These are phyloP conservation scores for Boletus rubroflammeus DNA, from an alignment of 768 basidiomycete genomes.

Conservation along the genomic window DNA sequence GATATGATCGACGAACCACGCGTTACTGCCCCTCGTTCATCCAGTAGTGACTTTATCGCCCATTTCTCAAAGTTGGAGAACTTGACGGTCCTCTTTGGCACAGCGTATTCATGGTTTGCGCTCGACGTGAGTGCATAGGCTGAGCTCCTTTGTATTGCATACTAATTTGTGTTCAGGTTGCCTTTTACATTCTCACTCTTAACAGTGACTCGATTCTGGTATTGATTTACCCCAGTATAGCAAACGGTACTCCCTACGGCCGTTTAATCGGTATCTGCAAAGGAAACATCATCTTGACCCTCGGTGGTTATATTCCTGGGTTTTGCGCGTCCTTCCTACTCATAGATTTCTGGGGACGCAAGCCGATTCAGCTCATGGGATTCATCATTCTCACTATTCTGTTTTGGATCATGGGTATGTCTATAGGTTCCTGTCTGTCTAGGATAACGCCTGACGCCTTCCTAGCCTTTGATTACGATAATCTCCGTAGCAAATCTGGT, in stretches of 20 bases:
- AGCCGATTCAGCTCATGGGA: constrained; percentile 74
- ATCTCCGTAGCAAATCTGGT: constrained; percentile 31
- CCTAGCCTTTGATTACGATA: constrained; percentile 60
- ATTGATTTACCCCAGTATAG: neutral
- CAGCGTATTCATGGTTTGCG: constrained; percentile 82
- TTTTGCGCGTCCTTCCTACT: constrained; percentile 52
- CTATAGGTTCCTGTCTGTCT: neutral
- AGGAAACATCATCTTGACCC: constrained; percentile 69
- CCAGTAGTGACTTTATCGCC: constrained; percentile 55
- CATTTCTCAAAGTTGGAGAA: constrained; percentile 74
- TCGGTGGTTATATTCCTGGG: constrained; percentile 76
- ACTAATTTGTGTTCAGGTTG: constrained; percentile 43
- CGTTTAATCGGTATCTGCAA: constrained; percentile 57
- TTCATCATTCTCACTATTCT: constrained; percentile 61
- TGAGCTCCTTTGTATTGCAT: neutral
- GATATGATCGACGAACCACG: constrained; percentile 44
- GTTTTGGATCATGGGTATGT: constrained; percentile 63
- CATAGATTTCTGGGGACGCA: constrained; percentile 75
- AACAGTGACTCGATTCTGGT: constrained; percentile 44
- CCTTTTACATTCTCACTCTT: constrained; percentile 82
- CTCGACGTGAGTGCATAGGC: constrained; percentile 60
- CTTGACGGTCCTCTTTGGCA: constrained; percentile 69
- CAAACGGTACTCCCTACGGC: constrained; percentile 35
- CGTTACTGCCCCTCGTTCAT: constrained; percentile 63
- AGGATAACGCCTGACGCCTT: neutral